Evolutionary conservation across 1,284 basidiomycete species (phyloP).

Genomic region (Trichosporon sp.): DNA sequence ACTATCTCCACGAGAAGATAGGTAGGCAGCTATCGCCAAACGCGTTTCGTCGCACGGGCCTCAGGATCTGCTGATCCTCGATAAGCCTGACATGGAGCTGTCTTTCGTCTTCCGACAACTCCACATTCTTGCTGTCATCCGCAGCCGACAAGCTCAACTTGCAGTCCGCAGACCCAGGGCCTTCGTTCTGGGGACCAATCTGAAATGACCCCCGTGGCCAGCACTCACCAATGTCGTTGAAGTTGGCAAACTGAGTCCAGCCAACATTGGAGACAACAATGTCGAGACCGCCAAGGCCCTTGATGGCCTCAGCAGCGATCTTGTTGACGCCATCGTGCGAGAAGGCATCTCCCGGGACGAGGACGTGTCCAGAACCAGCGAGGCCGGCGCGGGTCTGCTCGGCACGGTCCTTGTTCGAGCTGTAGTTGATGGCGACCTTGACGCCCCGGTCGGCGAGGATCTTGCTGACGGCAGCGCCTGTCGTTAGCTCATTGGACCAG

Average conservation of each 20-base stretch:
- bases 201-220: too few species aligned
- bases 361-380: conserved; percentile 16
- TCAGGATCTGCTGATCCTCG: too few species aligned
- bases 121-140: too few species aligned
- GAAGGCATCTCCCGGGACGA: conserved; percentile 26
- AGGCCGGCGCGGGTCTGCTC: conserved; percentile 17
- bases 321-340: conserved; percentile 16
- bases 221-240: conserved; percentile 23
- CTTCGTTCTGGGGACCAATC: too few species aligned
- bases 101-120: too few species aligned
- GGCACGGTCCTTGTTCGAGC: conserved; percentile 17
- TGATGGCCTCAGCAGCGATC: conserved; percentile 13
- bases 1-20: too few species aligned
- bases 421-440: conserved; percentile 25
- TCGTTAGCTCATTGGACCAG: not conserved
- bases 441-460: conserved; percentile 20
- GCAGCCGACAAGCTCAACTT: not conserved
- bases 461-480: conserved; percentile 20
- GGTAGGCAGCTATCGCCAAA: too few species aligned
- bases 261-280: conserved; percentile 23
- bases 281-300: conserved; percentile 23
- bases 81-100: too few species aligned
- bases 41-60: too few species aligned
- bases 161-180: not conserved
- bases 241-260: conserved; percentile 22